Conservation (phyloP, 2,329 filamentous ascomycete genomes). For the Pyricularia pennisetigena region DNA sequence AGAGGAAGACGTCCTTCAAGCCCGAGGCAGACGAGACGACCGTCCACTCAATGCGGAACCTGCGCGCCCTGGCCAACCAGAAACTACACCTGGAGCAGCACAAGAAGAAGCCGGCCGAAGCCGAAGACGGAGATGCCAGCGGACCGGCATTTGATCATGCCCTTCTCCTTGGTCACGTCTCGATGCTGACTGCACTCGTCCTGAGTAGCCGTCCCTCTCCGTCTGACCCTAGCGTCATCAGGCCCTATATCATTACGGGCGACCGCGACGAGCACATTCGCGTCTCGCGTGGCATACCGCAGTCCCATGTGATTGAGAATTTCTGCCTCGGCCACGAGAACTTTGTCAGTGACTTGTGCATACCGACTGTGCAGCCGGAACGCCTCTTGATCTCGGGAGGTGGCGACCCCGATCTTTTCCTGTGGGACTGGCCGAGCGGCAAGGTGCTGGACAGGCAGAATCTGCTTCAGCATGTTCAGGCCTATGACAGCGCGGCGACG, state of each 20-base stretch:
- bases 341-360: constrained; percentile 70
- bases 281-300: constrained; percentile 69
- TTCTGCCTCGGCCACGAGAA: constrained; percentile 84
- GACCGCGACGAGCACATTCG: constrained; percentile 69
- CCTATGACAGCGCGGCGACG: constrained; percentile 21
- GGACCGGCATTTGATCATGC: constrained; percentile 57
- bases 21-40: constrained; percentile 22
- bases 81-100: constrained; percentile 32
- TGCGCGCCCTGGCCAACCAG: constrained; percentile 30
- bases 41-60: constrained; percentile 35
- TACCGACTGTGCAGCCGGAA: constrained; percentile 35
- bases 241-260: constrained; percentile 41
- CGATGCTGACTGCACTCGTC: constrained; percentile 74
- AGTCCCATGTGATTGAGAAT: constrained; percentile 78
- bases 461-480: constrained; percentile 33
- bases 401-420: constrained; percentile 66
- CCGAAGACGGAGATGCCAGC: constrained; percentile 17
- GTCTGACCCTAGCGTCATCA: constrained; percentile 11
- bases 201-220: constrained; percentile 35
- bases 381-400: constrained; percentile 69
- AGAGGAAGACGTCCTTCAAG: constrained; percentile 23
- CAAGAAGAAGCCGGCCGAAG: constrained; percentile 12
- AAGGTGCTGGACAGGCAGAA: constrained; percentile 43
- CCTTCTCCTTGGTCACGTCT: constrained; percentile 85
- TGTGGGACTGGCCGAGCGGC: constrained; percentile 71